Evolutionary conservation across 345 rosid species (phyloP).

Genomic region (Populus tremula): DNA sequence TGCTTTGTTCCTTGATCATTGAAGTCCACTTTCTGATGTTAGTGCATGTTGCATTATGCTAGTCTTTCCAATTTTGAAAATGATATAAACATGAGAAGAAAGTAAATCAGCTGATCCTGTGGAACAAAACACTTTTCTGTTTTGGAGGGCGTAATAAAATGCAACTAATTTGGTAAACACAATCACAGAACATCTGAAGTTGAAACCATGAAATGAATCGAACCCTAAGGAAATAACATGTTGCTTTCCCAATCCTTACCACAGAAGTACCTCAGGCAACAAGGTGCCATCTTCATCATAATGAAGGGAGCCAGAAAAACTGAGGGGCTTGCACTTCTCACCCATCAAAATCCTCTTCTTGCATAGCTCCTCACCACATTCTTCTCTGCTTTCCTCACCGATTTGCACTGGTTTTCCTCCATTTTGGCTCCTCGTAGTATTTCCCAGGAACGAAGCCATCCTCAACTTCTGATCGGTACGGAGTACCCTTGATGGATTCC

Average conservation of each 20-base stretch:
- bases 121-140: background rate
- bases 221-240: background rate
- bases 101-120: background rate
- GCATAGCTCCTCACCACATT: slow-evolving; percentile 41
- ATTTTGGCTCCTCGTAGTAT: background rate
- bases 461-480: slow-evolving; percentile 25
- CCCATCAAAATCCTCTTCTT: slow-evolving; percentile 78
- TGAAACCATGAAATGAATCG: background rate
- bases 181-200: background rate
- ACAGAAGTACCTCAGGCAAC: slow-evolving; percentile 37
- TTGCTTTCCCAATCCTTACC: background rate
- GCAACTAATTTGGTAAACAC: background rate
- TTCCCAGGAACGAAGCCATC: slow-evolving; percentile 15
- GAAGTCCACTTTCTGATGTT: background rate
- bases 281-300: slow-evolving; percentile 45
- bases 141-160: background rate
- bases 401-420: slow-evolving; percentile 1
- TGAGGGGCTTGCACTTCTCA: slow-evolving; percentile 53
- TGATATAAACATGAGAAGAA: too few species aligned
- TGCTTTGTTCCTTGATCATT: background rate
- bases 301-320: slow-evolving; percentile 37
- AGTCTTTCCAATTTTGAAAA: too few species aligned
- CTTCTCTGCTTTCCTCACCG: background rate
- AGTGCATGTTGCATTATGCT: background rate
- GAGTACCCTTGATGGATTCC: slow-evolving; percentile 23